These are phyloP conservation scores for Fusarium sambucinum DNA, from an alignment of 2,329 filamentous ascomycete genomes.

Conservation along the genomic window DNA sequence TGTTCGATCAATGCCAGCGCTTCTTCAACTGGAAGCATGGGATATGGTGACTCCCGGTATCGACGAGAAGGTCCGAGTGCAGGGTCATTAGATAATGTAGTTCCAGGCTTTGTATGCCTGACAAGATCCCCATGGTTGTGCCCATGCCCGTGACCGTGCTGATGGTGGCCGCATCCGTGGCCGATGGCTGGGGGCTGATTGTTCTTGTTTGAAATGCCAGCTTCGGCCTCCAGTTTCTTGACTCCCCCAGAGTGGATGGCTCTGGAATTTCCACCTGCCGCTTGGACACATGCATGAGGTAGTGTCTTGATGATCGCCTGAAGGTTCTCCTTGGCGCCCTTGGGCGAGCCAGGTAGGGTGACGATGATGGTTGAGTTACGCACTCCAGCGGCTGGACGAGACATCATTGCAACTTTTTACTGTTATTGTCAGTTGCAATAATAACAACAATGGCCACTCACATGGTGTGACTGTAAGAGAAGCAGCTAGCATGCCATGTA, in stretches of 20 bases:
- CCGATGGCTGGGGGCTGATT: constrained; percentile 50
- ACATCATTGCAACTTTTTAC: constrained; percentile 90
- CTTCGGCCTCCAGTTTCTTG: constrained; percentile 85
- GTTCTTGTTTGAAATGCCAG: constrained; percentile 66
- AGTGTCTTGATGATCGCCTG: constrained; percentile 89
- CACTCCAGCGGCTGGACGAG: constrained; percentile 89
- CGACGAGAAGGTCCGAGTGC: constrained; percentile 73
- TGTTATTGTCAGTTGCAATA: constrained; percentile 12
- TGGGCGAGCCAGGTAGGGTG: constrained; percentile 93
- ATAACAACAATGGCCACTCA: constrained; percentile 59
- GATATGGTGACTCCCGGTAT: constrained; percentile 88
- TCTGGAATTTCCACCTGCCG: constrained; percentile 84
- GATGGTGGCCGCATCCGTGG: constrained; percentile 65
- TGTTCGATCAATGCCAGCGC: constrained; percentile 80
- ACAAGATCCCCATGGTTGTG: constrained; percentile 75
- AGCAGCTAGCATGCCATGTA: constrained; percentile 93
- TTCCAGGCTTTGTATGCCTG: constrained; percentile 77
- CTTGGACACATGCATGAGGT: constrained; percentile 94
- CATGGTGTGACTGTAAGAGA: constrained; percentile 91
- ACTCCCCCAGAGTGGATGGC: constrained; percentile 82
- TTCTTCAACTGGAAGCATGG: constrained; percentile 88
- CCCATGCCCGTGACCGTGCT: constrained; percentile 56
- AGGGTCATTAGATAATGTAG: constrained; percentile 70
- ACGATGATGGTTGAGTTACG: constrained; percentile 84
- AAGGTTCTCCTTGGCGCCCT: constrained; percentile 94